A percentile compares a stretch with the other conserved stretches of the same genome.
phyloP scores from a whole-genome alignment of 805 yeast species.

The Candida railenensis region DNA sequence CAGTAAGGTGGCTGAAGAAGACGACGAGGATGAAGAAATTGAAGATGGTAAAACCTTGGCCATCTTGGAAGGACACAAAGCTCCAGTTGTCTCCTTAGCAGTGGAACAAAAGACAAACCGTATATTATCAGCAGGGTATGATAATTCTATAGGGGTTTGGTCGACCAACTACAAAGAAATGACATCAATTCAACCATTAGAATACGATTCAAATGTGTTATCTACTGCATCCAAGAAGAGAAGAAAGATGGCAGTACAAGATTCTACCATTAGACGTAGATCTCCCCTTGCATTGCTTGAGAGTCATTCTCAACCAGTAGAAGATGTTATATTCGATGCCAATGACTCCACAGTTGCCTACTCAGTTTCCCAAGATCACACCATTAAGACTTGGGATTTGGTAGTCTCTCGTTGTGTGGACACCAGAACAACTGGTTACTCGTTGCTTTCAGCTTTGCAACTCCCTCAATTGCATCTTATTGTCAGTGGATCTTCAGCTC shows the following conservation, averaged over 20 bases:
- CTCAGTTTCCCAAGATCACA: constrained; percentile 94
- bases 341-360: constrained; percentile 80
- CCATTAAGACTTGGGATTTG: constrained; percentile 94
- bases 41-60: constrained; percentile 79
- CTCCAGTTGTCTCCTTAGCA: constrained; percentile 77
- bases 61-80: constrained; percentile 85
- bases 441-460: constrained; percentile 73
- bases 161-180: constrained; percentile 83
- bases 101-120: constrained; percentile 53
- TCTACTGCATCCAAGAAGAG: constrained; percentile 88
- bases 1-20: constrained; percentile 45
- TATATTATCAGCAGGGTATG: constrained; percentile 83
- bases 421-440: constrained; percentile 81
- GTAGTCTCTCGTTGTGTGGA: constrained; percentile 83
- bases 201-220: constrained; percentile 44
- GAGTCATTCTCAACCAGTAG: constrained; percentile 86
- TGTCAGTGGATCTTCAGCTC: constrained; percentile 96
- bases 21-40: constrained; percentile 36
- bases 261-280: constrained; percentile 73
- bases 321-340: constrained; percentile 73
- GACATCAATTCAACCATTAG: constrained; percentile 52
- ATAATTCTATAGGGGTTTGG: constrained; percentile 82
- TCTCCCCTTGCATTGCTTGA: constrained; percentile 78
- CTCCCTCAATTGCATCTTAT: constrained; percentile 67
- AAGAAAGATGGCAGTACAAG: constrained; percentile 75